Percentiles rank a stretch among this genome's conserved stretches.
phyloP scores from a whole-genome alignment of 257 asterid species.

The Coffea eugenioides region DNA sequence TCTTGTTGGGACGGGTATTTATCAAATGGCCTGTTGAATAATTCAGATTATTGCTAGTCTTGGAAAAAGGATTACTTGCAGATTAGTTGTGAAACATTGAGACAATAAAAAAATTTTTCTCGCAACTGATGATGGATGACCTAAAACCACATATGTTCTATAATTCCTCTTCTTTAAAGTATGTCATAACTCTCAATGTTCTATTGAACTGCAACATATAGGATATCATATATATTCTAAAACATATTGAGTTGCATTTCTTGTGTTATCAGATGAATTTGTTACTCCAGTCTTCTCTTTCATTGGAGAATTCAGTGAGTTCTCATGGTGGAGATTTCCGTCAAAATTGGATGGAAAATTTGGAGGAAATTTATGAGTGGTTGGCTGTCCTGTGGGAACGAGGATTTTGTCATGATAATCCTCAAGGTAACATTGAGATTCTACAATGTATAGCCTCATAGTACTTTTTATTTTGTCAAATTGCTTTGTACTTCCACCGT shows the following conservation, averaged over 20 bases:
- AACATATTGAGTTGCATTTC: not conserved
- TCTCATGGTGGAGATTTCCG: constrained; percentile 36
- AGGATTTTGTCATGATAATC: constrained; percentile 90
- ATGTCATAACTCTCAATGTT: not conserved
- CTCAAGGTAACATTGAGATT: constrained; percentile 58
- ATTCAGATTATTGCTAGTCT: not conserved
- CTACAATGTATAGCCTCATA: not conserved
- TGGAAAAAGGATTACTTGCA: not conserved
- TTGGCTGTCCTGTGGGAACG: constrained; percentile 86
- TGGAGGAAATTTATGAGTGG: constrained; percentile 68
- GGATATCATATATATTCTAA: not conserved
- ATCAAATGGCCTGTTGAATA: not conserved
- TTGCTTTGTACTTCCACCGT: not conserved
- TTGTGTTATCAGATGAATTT: constrained; percentile 55
- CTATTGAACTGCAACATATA: not conserved
- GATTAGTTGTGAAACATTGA: too few species aligned
- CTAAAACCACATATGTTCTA: not conserved
- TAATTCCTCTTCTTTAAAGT: not conserved
- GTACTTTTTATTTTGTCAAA: not conserved
- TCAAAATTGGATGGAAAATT: constrained; percentile 52
- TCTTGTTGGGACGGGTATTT: not conserved
- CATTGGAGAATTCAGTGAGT: constrained; percentile 35
- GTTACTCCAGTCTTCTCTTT: constrained; percentile 56
- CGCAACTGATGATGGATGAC: not conserved
- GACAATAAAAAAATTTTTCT: not conserved